Conservation (phyloP, 257 asterid species). For the Plectranthus barbatus region DNA sequence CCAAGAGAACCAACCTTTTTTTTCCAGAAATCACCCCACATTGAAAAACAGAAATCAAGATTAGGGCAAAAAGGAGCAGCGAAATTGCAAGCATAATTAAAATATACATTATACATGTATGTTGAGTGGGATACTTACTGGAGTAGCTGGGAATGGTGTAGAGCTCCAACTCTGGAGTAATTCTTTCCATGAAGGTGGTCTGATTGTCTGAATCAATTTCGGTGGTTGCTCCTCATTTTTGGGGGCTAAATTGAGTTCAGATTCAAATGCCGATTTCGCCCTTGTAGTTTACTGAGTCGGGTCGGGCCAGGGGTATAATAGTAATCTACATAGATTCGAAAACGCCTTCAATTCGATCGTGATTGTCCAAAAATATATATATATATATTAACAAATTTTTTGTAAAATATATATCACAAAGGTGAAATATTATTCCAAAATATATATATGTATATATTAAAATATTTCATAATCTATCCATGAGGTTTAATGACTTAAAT, state of each 20-base stretch:
- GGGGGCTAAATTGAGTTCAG: neutral
- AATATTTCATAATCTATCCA: too few species aligned
- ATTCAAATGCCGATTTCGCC: conserved; percentile 7
- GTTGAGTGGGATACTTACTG: conserved; percentile 35
- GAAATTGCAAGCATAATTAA: neutral
- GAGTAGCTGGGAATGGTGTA: conserved; percentile 89
- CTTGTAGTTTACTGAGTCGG: neutral
- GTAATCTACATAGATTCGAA: too few species aligned
- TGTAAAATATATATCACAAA: too few species aligned
- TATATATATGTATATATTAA: too few species aligned
- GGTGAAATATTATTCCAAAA: too few species aligned
- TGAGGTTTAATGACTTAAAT: too few species aligned
- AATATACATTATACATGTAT: neutral
- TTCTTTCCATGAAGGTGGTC: conserved; percentile 49
- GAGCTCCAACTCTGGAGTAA: conserved; percentile 51
- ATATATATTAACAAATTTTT: too few species aligned
- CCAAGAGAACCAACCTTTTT: conserved; percentile 92
- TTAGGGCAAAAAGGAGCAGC: conserved; percentile 6
- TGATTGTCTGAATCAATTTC: neutral
- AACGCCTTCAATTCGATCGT: too few species aligned
- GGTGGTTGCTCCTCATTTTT: neutral
- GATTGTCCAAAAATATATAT: too few species aligned
- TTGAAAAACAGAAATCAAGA: conserved; percentile 5
- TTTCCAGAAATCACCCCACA: neutral
- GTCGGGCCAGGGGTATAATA: neutral